Evolutionary conservation across 495 filamentous ascomycete species (phyloP).

Genomic region (Penicillium riverlandense): DNA sequence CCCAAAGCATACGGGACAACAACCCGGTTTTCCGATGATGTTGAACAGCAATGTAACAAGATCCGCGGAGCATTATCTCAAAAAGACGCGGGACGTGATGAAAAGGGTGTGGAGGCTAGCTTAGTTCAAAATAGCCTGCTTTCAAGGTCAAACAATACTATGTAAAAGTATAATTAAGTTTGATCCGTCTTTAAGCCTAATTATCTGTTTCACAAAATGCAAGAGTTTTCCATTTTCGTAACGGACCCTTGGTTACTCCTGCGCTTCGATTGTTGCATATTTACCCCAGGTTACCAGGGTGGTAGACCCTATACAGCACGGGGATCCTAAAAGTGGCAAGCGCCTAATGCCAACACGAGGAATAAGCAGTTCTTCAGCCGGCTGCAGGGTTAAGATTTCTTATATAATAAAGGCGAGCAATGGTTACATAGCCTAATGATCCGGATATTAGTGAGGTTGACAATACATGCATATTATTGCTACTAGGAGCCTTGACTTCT

Average conservation of each 20-base stretch:
- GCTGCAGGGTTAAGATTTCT: neutral
- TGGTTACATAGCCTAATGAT: constrained; percentile 3
- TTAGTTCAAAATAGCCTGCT: neutral
- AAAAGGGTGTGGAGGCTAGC: neutral
- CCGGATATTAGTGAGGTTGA: neutral
- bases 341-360: neutral
- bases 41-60: neutral
- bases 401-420: neutral
- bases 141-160: neutral
- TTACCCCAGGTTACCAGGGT: too few species aligned
- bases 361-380: constrained; percentile 1
- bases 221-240: too few species aligned
- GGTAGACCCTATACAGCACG: neutral
- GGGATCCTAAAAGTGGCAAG: constrained; percentile 1
- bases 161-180: neutral
- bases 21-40: neutral
- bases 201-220: too few species aligned
- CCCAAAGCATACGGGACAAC: too few species aligned
- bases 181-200: too few species aligned
- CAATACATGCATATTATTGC: too few species aligned
- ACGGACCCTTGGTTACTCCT: too few species aligned
- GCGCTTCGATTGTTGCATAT: too few species aligned
- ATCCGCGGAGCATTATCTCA: constrained; percentile 7
- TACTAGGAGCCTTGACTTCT: too few species aligned
- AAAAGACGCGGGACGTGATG: constrained; percentile 4